Base-by-base conservation (phyloP, 2,329 filamentous ascomycete genomes). In the Pseudopyricularia cyperi region DNA sequence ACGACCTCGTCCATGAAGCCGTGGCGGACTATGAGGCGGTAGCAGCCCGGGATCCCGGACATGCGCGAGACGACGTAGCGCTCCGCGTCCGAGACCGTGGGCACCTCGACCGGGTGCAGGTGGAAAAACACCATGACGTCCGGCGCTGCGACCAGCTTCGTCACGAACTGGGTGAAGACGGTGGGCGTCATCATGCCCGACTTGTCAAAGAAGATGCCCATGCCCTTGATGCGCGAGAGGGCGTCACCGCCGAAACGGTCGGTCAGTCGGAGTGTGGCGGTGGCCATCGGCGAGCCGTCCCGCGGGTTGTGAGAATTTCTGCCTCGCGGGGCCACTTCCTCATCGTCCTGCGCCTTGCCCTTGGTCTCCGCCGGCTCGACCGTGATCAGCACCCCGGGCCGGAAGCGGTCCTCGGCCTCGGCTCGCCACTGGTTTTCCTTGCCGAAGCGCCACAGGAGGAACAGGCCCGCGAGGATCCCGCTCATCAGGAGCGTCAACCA, bases 191-290 rank as follows among this genome's bases (percentile, higher is more conserved):
- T 75, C 32, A 77, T 73, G 35, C 85, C 84, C 2, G 79, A 74
- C 64, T 89, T 89, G 66, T 89, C 85, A 62, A 89, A 88, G 69
- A 87, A 89, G 51, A 89, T 80, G 1, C 82, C 85, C 12, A 77
- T 74, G 37, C 71, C 85, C 55, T 69, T 70, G 54, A 77, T 75
- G 0, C 66, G 67, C 34, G 69, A 72, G 17, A 72, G 58, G 17
- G 61, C 57, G 8, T 69, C 70, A 39, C 69, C 67, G 46, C 71
- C 71, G 65, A 66, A 72, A 33, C 66, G 65, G 3, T 64, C 60
- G 0, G 64, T 59, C 6, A 73, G 61, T 5, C 58, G 57, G 1
- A 68, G 53, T 3, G 37, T 42, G 4, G 37, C 37, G n/a, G 3
- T 15, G 3, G 28, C 7, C n/a, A 19, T 14, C 9, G 24, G 19